phyloP scores from a whole-genome alignment of 768 basidiomycete species.

The Podaxis sp. region DNA sequence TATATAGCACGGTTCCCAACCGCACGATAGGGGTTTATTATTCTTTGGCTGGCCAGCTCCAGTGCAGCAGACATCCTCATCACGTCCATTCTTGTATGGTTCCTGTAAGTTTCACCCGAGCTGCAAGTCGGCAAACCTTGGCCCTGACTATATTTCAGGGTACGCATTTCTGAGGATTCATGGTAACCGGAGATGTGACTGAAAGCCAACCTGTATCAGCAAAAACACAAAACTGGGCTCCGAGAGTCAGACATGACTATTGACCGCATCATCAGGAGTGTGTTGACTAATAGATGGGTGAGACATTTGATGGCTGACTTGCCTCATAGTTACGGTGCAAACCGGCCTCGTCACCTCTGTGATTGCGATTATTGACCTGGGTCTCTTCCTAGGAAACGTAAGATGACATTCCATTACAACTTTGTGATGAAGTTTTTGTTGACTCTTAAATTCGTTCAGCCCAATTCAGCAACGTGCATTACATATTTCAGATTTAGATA shows the following conservation, averaged over 20 bases:
- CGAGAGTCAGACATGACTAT: background rate
- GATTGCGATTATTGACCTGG: background rate
- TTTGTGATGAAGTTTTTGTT: background rate
- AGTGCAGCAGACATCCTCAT: background rate
- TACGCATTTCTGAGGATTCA: background rate
- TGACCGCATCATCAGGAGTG: conserved; percentile 3
- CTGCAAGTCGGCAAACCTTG: background rate
- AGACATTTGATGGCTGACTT: background rate
- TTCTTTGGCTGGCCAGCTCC: background rate
- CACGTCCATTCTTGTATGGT: background rate
- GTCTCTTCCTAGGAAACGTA: background rate
- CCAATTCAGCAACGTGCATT: background rate
- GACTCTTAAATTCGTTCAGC: background rate
- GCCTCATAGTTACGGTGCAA: background rate
- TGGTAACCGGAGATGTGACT: background rate
- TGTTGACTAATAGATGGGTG: background rate
- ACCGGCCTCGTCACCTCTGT: conserved; percentile 1
- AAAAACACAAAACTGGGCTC: background rate
- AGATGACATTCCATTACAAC: background rate
- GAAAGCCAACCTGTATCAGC: background rate
- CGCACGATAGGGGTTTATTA: background rate
- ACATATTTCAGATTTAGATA: background rate
- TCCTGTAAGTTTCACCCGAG: background rate
- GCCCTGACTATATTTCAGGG: background rate
- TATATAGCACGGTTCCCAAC: background rate